Base-by-base conservation (phyloP, 352 stramenopile genomes). In the Blastocystis sp. region DNA sequence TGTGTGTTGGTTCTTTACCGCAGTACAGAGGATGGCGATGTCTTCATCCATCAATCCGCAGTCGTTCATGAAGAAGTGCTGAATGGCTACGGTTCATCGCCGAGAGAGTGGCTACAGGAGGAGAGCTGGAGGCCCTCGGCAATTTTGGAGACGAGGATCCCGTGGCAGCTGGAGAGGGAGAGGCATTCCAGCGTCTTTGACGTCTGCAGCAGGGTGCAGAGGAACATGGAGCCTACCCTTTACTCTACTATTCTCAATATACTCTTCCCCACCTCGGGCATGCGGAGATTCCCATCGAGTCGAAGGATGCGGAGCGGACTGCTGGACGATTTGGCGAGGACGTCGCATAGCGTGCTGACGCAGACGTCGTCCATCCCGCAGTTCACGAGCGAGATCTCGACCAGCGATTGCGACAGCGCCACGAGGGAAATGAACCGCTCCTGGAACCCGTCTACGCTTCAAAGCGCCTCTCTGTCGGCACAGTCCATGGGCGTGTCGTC, bases 41-140 rank as follows among this genome's bases (percentile, higher is more conserved):
- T 79, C 69, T 23, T 79, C 69, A 34, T 79, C 69, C 69, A 79
- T 64, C 69, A 79, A 40, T 41, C 69, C 69, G 56, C 69, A 79
- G 23, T 79, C 69, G 38, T 79, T 43, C 69, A 79, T 79, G n/a
- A n/a, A 64, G 43, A 79, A 64, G 17, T 79, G 43, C 7, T n/a
- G 34, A 38, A 79, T 14, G 2, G 69, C 34, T 23, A 38, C 9
- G 23, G 7, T 65, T 19, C 9, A 23, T 10, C 7, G 48, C 5
- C 5, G 14, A 56, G 5, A 56, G 5, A 14, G 14, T 56, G 48
- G 5, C 9, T 65, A 38, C 19, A 23, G 4, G 23, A 34, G 17
- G 69, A 79, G 10, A 10, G 3, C 38, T 61, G 69, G 41, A 79
- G 19, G 11, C 69, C 69, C 56, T 79, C 69, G 21, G 69, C 69